Base-by-base conservation (phyloP, 352 stramenopile species). In the Saprolegnia diclina region DNA sequence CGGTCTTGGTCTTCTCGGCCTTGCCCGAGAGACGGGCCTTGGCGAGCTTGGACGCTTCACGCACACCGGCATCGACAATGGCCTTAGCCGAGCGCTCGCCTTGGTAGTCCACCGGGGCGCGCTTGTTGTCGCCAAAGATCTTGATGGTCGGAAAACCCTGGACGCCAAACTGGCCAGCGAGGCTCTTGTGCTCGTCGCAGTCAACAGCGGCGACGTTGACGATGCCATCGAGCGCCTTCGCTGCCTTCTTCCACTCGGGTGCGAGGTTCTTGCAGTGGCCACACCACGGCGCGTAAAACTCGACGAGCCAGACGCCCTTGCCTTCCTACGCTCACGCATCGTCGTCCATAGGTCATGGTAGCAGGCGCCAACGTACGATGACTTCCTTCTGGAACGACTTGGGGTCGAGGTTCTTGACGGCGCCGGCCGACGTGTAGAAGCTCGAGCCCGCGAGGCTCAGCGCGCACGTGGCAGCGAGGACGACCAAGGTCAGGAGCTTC, bases 251-350 rank as follows among this genome's bases (percentile, higher is more conserved):
- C 83, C 88, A 98, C 74, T 97, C 90, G 1, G 93, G 93, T 21
- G 87, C 85, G 44, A 98, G 82, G 67, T 87, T 82, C 80, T 97
- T 96, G 82, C 94, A 98, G 78, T 98, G 94, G 40, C 94, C 94
- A 67, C 92, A 98, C 92, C 92, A 98, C 46, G 93, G 93, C 56
- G 94, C 94, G 61, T 97, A 97, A 72, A 98, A 98, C 76, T 98
- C 89, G 21, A 98, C 90, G n/a, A 98, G 61, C 91, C 91, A 98
- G 72, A 95, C 79, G 16, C 83, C 83, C 5, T 78, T 76, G 75
- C 89, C 83, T 79, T 84, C 77, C 75, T 88, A 21, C 53, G 71
- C 3, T 52, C 22, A 59, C 6, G 0, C 35, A 32, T 29, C 53
- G 14, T 38, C 40, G 40, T 63, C 19, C 21, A 38, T 44, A 4